Evolutionary conservation across 1,284 basidiomycete species (phyloP).

Genomic region (Meripilus lineatus): DNA sequence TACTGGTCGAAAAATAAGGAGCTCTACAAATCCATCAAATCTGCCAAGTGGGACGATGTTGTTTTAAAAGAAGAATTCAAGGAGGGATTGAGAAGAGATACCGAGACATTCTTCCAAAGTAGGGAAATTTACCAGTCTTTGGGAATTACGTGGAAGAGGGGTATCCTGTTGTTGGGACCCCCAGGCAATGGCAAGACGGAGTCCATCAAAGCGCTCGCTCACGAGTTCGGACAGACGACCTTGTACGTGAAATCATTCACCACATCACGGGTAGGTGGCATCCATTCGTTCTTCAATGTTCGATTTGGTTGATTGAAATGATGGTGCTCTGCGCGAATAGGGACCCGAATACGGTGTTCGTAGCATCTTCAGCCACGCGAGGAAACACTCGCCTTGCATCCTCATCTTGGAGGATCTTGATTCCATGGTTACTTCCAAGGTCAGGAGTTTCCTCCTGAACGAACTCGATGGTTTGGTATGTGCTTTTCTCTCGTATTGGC

Average conservation of each 20-base stretch:
- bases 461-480: slow-evolving; percentile 37
- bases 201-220: slow-evolving; percentile 23
- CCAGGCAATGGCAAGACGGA: slow-evolving; percentile 29
- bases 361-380: slow-evolving; percentile 29
- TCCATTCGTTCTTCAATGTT: neutral
- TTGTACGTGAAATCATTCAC: slow-evolving; percentile 40
- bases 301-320: neutral
- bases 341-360: slow-evolving; percentile 28
- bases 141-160: slow-evolving; percentile 39
- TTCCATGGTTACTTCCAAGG: slow-evolving; percentile 33
- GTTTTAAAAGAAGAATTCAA: slow-evolving; percentile 38
- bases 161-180: slow-evolving; percentile 25
- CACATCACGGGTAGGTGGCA: no score
- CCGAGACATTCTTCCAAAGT: slow-evolving; percentile 36
- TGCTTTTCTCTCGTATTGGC: neutral
- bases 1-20: slow-evolving; percentile 31
- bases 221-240: slow-evolving; percentile 22
- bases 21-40: slow-evolving; percentile 34
- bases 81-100: slow-evolving; percentile 30
- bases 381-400: slow-evolving; percentile 34
- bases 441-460: slow-evolving; percentile 42
- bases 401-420: slow-evolving; percentile 44
- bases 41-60: slow-evolving; percentile 32
- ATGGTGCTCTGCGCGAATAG: slow-evolving; percentile 9
- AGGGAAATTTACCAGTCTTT: slow-evolving; percentile 36